Evolutionary conservation across 352 stramenopile genomes (phyloP).

Genomic region (Albugo candida): DNA sequence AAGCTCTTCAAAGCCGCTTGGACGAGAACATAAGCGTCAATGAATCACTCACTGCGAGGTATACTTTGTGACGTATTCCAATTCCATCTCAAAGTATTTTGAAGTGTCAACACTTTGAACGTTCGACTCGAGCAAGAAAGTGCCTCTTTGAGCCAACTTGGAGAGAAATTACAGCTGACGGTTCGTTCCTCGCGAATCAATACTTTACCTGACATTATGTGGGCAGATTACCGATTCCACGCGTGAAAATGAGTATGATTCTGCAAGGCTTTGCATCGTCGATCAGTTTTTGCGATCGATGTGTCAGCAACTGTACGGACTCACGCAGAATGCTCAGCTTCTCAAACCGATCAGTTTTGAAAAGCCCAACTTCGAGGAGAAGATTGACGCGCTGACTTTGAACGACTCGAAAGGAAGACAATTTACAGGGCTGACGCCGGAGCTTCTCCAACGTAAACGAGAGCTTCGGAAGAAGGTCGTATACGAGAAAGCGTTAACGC

Average conservation of each 20-base stretch:
- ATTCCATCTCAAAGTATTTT: not conserved
- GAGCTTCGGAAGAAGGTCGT: constrained; percentile 47
- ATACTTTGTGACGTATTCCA: not conserved
- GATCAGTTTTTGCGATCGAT: constrained; percentile 32
- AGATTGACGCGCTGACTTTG: constrained; percentile 5
- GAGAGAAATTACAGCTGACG: too few relatives aligned
- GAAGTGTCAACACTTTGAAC: constrained; percentile 49
- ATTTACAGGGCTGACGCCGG: constrained; percentile 20
- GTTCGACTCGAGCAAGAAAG: constrained; percentile 49
- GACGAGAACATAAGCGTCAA: constrained; percentile 52
- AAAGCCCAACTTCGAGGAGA: constrained; percentile 12
- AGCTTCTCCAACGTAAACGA: constrained; percentile 48
- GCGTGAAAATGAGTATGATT: constrained; percentile 37
- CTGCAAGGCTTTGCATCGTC: constrained; percentile 24
- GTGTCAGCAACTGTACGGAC: constrained; percentile 25
- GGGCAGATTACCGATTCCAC: constrained; percentile 44
- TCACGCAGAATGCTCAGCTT: constrained; percentile 28
- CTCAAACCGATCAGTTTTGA: constrained; percentile 30
- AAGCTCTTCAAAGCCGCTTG: constrained; percentile 27
- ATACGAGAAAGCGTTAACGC: constrained; percentile 53
- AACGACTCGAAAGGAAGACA: constrained; percentile 1
- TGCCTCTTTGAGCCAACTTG: constrained; percentile 5
- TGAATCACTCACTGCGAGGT: constrained; percentile 45
- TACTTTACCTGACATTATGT: constrained; percentile 16
- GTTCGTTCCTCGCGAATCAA: too few relatives aligned